phyloP scores from a whole-genome alignment of 805 yeast genomes.

The Candida peoriensis region DNA sequence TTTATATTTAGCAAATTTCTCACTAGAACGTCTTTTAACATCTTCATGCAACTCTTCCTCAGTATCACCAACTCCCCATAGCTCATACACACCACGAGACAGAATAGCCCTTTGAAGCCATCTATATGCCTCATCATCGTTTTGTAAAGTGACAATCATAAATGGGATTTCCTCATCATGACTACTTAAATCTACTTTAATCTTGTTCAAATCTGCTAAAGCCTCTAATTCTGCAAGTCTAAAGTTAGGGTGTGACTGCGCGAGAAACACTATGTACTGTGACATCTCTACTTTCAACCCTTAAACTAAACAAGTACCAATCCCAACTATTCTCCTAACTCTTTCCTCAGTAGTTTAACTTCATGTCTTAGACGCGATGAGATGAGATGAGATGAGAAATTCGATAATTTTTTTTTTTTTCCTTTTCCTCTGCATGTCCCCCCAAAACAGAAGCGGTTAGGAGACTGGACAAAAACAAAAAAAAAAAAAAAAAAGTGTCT shows the following conservation, averaged over 20 bases:
- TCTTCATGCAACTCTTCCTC: constrained; percentile 53
- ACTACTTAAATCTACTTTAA: constrained; percentile 51
- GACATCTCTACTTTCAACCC: constrained; percentile 31
- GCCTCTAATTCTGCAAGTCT: constrained; percentile 81
- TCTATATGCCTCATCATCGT: constrained; percentile 61
- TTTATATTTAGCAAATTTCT: constrained; percentile 28
- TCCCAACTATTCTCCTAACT: too few relatives aligned
- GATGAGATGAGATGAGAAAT: too few relatives aligned
- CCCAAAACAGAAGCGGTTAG: too few relatives aligned
- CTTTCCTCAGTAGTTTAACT: too few relatives aligned
- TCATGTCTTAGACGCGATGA: background rate
- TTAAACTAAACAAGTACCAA: background rate
- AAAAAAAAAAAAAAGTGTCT: too few relatives aligned
- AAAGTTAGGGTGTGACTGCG: constrained; percentile 78
- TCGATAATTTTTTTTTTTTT: too few relatives aligned
- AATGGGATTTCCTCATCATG: constrained; percentile 67
- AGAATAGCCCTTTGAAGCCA: constrained; percentile 66
- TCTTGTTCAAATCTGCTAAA: constrained; percentile 58
- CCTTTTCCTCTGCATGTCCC: too few relatives aligned
- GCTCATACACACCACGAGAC: constrained; percentile 71
- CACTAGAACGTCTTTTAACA: constrained; percentile 26
- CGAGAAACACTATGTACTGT: constrained; percentile 73
- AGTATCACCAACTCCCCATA: constrained; percentile 69
- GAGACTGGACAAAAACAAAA: too few relatives aligned
- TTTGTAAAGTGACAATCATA: constrained; percentile 56